These are phyloP conservation scores for Stentor coeruleus DNA, from an alignment of 73 alveolate species.

Conservation along the genomic window DNA sequence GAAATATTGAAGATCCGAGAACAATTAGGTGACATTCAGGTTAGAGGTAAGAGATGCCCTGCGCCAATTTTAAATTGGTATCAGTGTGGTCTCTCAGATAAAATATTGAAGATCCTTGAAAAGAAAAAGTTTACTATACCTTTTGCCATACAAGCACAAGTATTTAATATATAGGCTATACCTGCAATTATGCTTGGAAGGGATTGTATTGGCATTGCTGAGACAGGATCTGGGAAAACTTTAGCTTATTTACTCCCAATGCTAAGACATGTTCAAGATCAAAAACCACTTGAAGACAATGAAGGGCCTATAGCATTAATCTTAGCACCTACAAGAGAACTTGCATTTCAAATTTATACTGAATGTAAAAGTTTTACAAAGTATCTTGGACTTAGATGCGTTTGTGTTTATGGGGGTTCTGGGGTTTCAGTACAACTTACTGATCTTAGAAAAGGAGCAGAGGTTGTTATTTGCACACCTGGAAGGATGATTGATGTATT, in stretches of 20 bases:
- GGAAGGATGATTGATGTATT: slow-evolving; percentile 98
- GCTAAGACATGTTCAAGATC: slow-evolving; percentile 90
- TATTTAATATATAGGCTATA: slow-evolving; percentile 37
- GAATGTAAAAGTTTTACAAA: slow-evolving; percentile 86
- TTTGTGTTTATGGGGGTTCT: slow-evolving; percentile 96
- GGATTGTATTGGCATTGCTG: slow-evolving; percentile 98
- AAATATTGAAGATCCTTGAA: slow-evolving; percentile 75
- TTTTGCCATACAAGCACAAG: slow-evolving; percentile 91
- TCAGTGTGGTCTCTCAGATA: slow-evolving; percentile 91
- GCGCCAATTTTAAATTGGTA: slow-evolving; percentile 90
- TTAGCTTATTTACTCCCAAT: slow-evolving; percentile 96
- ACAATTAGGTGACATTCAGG: slow-evolving; percentile 85
- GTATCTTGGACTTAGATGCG: slow-evolving; percentile 67
- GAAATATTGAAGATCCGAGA: slow-evolving; percentile 84
- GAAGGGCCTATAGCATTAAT: slow-evolving; percentile 96
- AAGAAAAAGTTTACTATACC: slow-evolving; percentile 82
- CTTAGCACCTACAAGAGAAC: slow-evolving; percentile 98
- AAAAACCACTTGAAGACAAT: slow-evolving; percentile 86
- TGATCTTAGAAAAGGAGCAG: slow-evolving; percentile 93
- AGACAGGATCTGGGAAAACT: slow-evolving; percentile 99
- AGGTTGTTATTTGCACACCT: slow-evolving; percentile 97
- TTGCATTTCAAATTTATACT: slow-evolving; percentile 88
- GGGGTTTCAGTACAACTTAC: slow-evolving; percentile 88
- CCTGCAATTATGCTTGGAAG: slow-evolving; percentile 98
- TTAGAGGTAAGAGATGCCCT: slow-evolving; percentile 92